Base-by-base conservation (phyloP, 495 filamentous ascomycete species). In the Aspergillus leporis region DNA sequence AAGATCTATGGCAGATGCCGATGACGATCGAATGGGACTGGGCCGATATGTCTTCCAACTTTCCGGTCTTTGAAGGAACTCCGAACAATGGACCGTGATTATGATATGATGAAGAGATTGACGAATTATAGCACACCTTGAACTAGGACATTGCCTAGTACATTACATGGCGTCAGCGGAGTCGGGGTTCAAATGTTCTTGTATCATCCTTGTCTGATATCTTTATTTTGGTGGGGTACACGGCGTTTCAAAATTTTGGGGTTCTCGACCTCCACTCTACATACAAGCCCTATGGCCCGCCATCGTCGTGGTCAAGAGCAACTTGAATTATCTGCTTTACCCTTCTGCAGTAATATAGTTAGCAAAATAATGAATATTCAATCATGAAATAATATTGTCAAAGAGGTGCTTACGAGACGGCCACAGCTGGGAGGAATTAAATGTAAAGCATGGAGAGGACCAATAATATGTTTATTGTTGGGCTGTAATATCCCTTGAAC, bases 11-110 rank as follows among this genome's bases (percentile, higher is more conserved):
- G 90, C 89, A 92, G 71, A 88, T 97, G 85, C 90, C 92, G 10
- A 95, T 96, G 87, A 94, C 90, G 14, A 83, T 98, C 21, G 95
- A 98, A 68, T 98, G 95, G 95, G 91, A 98, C 67, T 98, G 95
- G 94, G 92, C 91, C 0, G 92, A 97, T 68, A 88, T 94, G 83
- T 74, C 75, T 23, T 70, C 67, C 12, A 89, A 85, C 47, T 74
- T 78, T 38, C 74, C 75, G 18, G 62, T 71, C 6, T 78, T 80
- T 48, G 77, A 74, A 41, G 67, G 65, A 5, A 65, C 60, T 30
- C 66, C 67, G 46, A 61, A 60, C 21, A 69, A 69, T 55, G 72
- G 61, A 60, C 53, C 46, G 54, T 71, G 57, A 62, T 48, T 43
- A 57, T 53, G 59, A 62, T 38, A 54, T 59, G 49, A 61, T 52